A percentile compares a stretch with the other conserved stretches of the same genome.
Conservation (phyloP, 495 filamentous ascomycete genomes). For the Cercophora samala region DNA sequence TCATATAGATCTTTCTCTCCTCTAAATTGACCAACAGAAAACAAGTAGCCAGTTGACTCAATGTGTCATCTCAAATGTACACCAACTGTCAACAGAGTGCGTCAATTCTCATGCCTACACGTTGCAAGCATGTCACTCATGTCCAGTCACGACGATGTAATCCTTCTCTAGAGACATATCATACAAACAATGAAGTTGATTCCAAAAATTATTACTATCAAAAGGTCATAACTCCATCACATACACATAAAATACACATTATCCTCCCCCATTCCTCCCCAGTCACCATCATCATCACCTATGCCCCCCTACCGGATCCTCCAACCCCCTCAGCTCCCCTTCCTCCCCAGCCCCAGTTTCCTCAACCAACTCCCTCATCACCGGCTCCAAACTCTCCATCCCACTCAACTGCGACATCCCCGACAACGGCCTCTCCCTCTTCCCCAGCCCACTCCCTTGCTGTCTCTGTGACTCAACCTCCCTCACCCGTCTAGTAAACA, state of each 20-base stretch:
- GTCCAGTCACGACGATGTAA: background rate
- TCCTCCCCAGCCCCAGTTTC: constrained; percentile 1
- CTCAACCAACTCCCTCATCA: constrained; percentile 24
- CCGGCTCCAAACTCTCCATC: constrained; percentile 21
- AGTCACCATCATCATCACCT: background rate
- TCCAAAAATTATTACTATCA: background rate
- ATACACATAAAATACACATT: background rate
- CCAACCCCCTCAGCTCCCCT: constrained; percentile 7
- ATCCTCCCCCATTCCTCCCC: background rate
- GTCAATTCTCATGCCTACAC: too few species aligned
- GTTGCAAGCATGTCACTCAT: too few species aligned
- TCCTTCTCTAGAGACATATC: too few species aligned
- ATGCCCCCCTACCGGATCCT: background rate
- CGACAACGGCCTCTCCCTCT: background rate
- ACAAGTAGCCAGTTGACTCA: too few species aligned
- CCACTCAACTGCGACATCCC: constrained; percentile 3
- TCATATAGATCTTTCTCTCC: too few species aligned
- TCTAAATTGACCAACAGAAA: too few species aligned
- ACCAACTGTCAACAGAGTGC: too few species aligned
- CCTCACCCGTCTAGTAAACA: background rate
- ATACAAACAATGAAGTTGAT: background rate
- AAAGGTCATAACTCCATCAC: background rate
- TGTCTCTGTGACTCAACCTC: background rate
- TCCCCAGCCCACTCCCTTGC: background rate
- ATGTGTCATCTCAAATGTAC: too few species aligned